Percentiles rank a stretch among this genome's conserved stretches.
Conservation (phyloP, 2,329 filamentous ascomycete species). For the Monilinia vaccinii-corymbosi region DNA sequence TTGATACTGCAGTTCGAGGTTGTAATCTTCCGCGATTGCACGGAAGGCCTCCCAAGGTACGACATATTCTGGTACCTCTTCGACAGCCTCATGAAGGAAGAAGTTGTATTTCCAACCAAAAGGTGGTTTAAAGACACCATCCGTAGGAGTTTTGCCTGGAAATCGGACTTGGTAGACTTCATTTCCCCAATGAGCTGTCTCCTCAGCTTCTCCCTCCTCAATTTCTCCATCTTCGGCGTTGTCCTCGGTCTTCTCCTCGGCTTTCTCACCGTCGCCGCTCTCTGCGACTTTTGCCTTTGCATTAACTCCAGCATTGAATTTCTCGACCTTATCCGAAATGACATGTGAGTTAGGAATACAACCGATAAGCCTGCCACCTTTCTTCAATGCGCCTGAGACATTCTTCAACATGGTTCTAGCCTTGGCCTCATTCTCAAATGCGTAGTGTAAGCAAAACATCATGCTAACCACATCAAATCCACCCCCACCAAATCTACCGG, state of each 20-base stretch:
- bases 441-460: constrained; percentile 99
- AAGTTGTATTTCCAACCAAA: constrained; percentile 99
- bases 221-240: constrained; percentile 33
- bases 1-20: constrained; percentile 89
- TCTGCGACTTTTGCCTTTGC: constrained; percentile 31
- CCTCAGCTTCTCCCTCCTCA: constrained; percentile 54
- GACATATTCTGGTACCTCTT: constrained; percentile 93
- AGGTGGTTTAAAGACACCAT: constrained; percentile 86
- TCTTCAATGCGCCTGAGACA: constrained; percentile 81
- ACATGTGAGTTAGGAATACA: constrained; percentile 97
- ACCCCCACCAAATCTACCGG: constrained; percentile 59
- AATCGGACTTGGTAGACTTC: constrained; percentile 87
- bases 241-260: constrained; percentile 31
- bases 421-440: constrained; percentile 87
- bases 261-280: constrained; percentile 28
- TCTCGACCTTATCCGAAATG: constrained; percentile 67
- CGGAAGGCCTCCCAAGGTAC: constrained; percentile 98
- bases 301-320: constrained; percentile 55
- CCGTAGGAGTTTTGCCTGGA: constrained; percentile 68
- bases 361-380: constrained; percentile 88
- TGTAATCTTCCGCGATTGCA: constrained; percentile 91
- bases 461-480: constrained; percentile 96
- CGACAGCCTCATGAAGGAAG: constrained; percentile 90
- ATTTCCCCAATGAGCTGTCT: constrained; percentile 81
- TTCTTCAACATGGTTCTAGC: constrained; percentile 89